phyloP scores from a whole-genome alignment of 345 rosid species.

The Brassica juncea region DNA sequence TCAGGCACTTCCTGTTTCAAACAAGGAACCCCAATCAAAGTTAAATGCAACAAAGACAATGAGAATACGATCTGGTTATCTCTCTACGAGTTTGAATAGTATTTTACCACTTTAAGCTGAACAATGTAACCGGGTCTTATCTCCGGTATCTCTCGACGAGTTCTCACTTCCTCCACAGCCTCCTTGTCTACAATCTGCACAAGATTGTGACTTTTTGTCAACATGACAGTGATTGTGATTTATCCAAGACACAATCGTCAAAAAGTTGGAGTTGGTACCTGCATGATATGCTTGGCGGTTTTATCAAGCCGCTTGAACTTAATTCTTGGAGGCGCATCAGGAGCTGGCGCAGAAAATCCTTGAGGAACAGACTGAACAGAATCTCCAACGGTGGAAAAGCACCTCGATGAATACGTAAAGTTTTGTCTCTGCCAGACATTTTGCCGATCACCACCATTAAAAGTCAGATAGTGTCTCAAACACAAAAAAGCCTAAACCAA shows the following conservation, averaged over 20 bases:
- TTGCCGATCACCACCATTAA: not conserved
- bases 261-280: slow-evolving; percentile 41
- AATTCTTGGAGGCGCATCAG: slow-evolving; percentile 57
- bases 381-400: slow-evolving; percentile 49
- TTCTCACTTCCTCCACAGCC: slow-evolving; percentile 73
- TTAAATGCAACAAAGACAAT: not conserved
- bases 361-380: slow-evolving; percentile 35
- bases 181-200: slow-evolving; percentile 84
- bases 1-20: slow-evolving; percentile 89
- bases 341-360: slow-evolving; percentile 39
- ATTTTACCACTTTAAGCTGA: slow-evolving; percentile 74
- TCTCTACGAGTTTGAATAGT: not conserved
- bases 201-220: not conserved
- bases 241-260: not conserved
- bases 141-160: slow-evolving; percentile 72
- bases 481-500: not conserved
- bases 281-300: slow-evolving; percentile 85
- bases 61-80: too few species aligned
- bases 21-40: not conserved
- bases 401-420: slow-evolving; percentile 35
- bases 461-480: not conserved
- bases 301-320: slow-evolving; percentile 94
- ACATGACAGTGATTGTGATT: not conserved
- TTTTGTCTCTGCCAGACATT: slow-evolving; percentile 34
- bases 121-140: slow-evolving; percentile 89